phyloP scores from a whole-genome alignment of 2,329 filamentous ascomycete species.

The Elsinoe perseae region DNA sequence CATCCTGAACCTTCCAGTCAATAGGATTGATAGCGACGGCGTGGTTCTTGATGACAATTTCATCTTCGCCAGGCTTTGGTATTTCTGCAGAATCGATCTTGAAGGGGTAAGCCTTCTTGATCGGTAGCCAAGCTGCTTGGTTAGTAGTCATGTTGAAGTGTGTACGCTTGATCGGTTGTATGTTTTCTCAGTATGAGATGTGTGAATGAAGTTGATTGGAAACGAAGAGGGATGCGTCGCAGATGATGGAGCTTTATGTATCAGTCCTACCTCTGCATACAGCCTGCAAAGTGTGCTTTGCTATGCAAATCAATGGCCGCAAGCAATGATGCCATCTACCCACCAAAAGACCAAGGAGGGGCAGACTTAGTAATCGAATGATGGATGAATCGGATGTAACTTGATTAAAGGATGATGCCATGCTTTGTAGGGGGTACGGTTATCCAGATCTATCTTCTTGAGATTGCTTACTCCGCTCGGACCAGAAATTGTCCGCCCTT shows the following conservation, averaged over 20 bases:
- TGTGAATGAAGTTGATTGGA: too few species aligned
- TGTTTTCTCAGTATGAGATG: too few species aligned
- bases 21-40: slow-evolving; percentile 35
- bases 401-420: not conserved
- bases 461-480: not conserved
- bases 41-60: slow-evolving; percentile 31
- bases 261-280: too few species aligned
- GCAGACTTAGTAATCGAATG: not conserved
- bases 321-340: not conserved
- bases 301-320: not conserved
- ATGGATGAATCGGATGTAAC: not conserved
- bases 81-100: slow-evolving; percentile 26
- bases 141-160: slow-evolving; percentile 19
- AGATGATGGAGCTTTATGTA: too few species aligned
- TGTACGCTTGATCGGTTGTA: too few species aligned
- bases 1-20: slow-evolving; percentile 32
- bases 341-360: not conserved
- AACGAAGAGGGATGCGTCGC: too few species aligned
- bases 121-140: slow-evolving; percentile 19
- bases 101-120: slow-evolving; percentile 18
- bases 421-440: not conserved
- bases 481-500: not conserved
- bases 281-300: not conserved
- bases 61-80: slow-evolving; percentile 27
- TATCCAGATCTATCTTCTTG: not conserved